Base-by-base conservation (phyloP, 108 stramenopile species). In the Aurantiochytrium sp. region DNA sequence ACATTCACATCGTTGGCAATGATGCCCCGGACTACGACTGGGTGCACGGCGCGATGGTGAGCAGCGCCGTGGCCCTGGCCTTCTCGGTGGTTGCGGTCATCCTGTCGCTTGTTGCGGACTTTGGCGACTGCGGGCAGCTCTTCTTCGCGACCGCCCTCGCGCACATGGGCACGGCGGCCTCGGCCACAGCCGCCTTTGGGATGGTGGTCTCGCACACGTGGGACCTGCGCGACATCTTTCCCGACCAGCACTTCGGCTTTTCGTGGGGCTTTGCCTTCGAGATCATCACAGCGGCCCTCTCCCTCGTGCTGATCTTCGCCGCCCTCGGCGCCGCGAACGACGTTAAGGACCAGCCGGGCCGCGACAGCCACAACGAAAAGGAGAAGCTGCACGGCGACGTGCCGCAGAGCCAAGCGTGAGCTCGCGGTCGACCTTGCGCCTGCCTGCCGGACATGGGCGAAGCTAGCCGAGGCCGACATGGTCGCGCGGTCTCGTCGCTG, bases 131-230 rank as follows among this genome's bases (percentile, higher is more conserved):
- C 59, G 12, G 12, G 27, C 15, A 30, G 27, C 59, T 65, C 34
- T 34, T 34, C 24, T 65, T 17, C 24, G 59, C 32, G 8, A 65
- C 59, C 1, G 32, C 34, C 59, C 15, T 65, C 59, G 8, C 34
- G 59, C 59, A 65, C 59, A 27, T 19, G 15, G 59, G 59, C 8
- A 34, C 59, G 6, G 59, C 59, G 32, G 59, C 59, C 4, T 8
- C 59, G 8, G 59, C 59, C 59, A 65, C 59, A 12, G 59, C 59
- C 19, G 59, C 59, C 2, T 65, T 65, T 34, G 27, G 32, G 15
- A 65, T 65, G 59, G 59, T 65, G 32, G 59, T 65, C 59, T 65
- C 59, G 27, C 59, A 65, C 59, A 65, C 59, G 32, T 65, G 59
- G 59, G 59, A 65, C 12, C 59, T 65, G 6, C 59, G 59, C 59